Base-by-base conservation (phyloP, 306 rosid genomes). In the Canavalia gladiata region DNA sequence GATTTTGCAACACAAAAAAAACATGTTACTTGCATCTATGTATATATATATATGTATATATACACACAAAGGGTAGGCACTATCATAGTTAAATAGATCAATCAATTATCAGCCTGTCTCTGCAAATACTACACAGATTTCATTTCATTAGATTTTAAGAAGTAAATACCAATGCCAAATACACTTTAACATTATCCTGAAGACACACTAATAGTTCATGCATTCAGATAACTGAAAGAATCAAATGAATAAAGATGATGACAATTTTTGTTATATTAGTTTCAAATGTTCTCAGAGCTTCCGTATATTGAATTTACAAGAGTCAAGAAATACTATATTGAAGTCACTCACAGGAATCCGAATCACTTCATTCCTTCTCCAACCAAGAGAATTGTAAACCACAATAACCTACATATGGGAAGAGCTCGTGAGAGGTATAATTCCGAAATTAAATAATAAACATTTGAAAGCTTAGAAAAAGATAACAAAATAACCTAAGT, bases 361-460 rank as follows among this genome's bases (percentile, higher is more conserved):
- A 78, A 94, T 78, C 50, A 91, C 88, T 79, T 94, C 98, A 84
- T 87, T 83, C 89, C 97, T 90, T 84, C 52, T 69, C 97, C 97
- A 94, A 85, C 96, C 97, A 68, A 94, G 87, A 51, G 98, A 70
- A 50, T 94, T 94, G 80, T 94, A 94, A 82, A 91, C 91, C 77
- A 94, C 86, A 73, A 92, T 83, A 51, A 87, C 89, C 98, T 94
- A 73, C 52, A 69, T 62, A 62, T 47, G 37, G 58, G 41, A 63
- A 52, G 69, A 63, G 46, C 12, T 68, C 1, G 4, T 81, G 37
- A 81, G 82, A 73, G 30, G 76, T 12, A 41, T 33, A 33, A 54
- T 31, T 78, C 29, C 62, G 43, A 67, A 65, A 12, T 7, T 68
- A 67, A 43, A 72, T 58, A 59, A 70, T 4, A 59, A 58, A 9